Evolutionary conservation across 23 red algal species (phyloP).

Genomic region (Chondrus crispus): DNA sequence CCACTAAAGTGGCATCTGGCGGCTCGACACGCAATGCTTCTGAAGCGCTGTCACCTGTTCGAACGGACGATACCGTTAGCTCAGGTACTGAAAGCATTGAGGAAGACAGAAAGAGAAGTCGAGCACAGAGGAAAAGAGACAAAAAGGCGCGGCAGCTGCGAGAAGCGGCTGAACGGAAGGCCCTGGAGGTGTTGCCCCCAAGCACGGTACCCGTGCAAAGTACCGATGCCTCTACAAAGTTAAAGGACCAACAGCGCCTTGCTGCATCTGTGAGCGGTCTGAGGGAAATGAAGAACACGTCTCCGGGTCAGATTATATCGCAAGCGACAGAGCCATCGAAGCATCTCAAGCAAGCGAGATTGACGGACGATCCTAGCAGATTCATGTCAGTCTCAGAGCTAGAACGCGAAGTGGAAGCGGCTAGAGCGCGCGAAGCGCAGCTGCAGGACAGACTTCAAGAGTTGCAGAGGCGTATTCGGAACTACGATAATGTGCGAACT

Average conservation of each 20-base stretch:
- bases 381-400: conserved; percentile 69
- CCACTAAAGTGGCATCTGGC: conserved; percentile 66
- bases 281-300: not conserved
- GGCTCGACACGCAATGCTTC: not conserved
- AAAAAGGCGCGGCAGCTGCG: conserved; percentile 14
- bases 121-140: conserved; percentile 23
- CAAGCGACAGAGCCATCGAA: not conserved
- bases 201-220: not conserved
- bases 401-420: conserved; percentile 57
- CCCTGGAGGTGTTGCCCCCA: not conserved
- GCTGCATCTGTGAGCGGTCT: not conserved
- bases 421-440: conserved; percentile 52
- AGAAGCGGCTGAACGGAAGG: conserved; percentile 21
- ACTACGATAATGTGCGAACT: conserved; percentile 62
- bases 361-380: conserved; percentile 25
- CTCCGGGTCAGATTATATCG: not conserved
- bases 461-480: conserved; percentile 47
- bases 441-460: conserved; percentile 49
- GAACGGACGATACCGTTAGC: conserved; percentile 14
- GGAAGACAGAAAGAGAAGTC: conserved; percentile 24
- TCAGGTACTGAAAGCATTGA: conserved; percentile 41
- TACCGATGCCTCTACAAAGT: not conserved
- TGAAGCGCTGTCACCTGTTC: not conserved
- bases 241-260: not conserved
- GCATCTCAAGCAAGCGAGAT: not conserved